phyloP scores from a whole-genome alignment of 139 green algal species.

The Tetratostichococcus sp. region DNA sequence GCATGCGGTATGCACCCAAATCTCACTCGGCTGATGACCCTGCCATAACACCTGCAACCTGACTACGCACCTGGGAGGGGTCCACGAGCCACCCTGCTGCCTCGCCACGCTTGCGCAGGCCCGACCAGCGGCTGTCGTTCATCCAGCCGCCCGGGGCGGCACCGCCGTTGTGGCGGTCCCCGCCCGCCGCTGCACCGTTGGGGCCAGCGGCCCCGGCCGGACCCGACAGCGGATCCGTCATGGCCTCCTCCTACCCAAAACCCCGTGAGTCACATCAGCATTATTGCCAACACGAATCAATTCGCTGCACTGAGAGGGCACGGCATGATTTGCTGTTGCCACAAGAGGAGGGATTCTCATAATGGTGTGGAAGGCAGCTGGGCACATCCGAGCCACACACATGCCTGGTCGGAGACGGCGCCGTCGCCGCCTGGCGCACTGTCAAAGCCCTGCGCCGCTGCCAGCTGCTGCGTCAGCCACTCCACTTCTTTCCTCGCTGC shows the following conservation, averaged over 20 bases:
- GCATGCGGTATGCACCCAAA: too few relatives aligned
- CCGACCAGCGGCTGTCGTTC: constrained; percentile 11
- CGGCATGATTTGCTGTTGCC: too few relatives aligned
- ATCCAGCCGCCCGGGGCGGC: neutral
- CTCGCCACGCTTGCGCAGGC: constrained; percentile 22
- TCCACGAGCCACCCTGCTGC: constrained; percentile 32
- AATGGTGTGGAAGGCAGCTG: neutral
- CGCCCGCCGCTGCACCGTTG: neutral
- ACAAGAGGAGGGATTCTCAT: too few relatives aligned
- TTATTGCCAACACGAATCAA: too few relatives aligned
- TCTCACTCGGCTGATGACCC: too few relatives aligned
- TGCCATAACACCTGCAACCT: too few relatives aligned
- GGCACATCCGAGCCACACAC: neutral
- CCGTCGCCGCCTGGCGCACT: neutral
- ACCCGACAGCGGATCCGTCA: neutral
- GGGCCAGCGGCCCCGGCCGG: too few relatives aligned
- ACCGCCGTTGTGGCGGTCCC: neutral
- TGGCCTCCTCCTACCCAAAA: neutral
- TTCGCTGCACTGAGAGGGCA: too few relatives aligned
- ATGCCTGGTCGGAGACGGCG: neutral
- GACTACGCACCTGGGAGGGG: constrained; percentile 28
- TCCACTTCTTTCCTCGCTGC: neutral
- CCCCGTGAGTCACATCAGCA: too few relatives aligned
- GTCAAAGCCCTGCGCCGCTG: neutral
- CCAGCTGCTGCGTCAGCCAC: neutral